Percentiles rank a stretch among this genome's conserved stretches.
Evolutionary conservation across 1,284 basidiomycete species (phyloP).

Genomic region (Fomitopsis pinicola): DNA sequence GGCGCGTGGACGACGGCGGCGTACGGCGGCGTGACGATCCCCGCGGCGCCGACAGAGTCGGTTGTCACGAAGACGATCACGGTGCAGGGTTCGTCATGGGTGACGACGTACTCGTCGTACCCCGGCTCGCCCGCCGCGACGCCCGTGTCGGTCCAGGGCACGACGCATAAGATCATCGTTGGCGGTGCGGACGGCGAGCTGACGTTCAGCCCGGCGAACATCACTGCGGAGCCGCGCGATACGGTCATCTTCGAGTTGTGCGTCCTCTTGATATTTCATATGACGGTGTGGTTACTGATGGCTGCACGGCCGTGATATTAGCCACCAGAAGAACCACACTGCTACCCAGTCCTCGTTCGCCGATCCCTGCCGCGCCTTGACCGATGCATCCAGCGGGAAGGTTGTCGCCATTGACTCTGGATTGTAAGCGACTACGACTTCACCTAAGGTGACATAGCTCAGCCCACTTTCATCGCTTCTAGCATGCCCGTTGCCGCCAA

Average conservation of each 20-base stretch:
- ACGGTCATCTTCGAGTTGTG: slow-evolving; percentile 55
- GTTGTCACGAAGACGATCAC: slow-evolving; percentile 34
- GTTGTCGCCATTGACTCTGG: slow-evolving; percentile 53
- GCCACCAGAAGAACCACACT: slow-evolving; percentile 63
- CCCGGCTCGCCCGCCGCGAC: slow-evolving; percentile 48
- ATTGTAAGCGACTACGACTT: slow-evolving; percentile 37
- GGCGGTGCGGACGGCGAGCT: slow-evolving; percentile 43
- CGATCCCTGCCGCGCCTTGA: slow-evolving; percentile 47
- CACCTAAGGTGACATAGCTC: not conserved
- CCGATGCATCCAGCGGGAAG: slow-evolving; percentile 31
- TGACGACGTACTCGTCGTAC: slow-evolving; percentile 50
- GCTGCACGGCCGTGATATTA: slow-evolving; percentile 18
- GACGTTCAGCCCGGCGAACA: slow-evolving; percentile 45
- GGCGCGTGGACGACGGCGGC: slow-evolving; percentile 31
- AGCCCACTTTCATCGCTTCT: not conserved
- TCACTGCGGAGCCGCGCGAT: slow-evolving; percentile 48
- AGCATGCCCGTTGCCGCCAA: slow-evolving; percentile 47
- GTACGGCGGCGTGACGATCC: slow-evolving; percentile 45
- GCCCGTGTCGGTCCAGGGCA: slow-evolving; percentile 38
- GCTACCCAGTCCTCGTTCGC: slow-evolving; percentile 64
- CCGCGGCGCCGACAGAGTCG: slow-evolving; percentile 34
- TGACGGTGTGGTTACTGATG: not conserved
- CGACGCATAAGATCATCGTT: slow-evolving; percentile 46
- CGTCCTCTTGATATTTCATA: slow-evolving; percentile 16
- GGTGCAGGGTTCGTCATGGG: slow-evolving; percentile 41